phyloP scores from a whole-genome alignment of 2,329 filamentous ascomycete genomes.

The Ascocoryne sarcoides region DNA sequence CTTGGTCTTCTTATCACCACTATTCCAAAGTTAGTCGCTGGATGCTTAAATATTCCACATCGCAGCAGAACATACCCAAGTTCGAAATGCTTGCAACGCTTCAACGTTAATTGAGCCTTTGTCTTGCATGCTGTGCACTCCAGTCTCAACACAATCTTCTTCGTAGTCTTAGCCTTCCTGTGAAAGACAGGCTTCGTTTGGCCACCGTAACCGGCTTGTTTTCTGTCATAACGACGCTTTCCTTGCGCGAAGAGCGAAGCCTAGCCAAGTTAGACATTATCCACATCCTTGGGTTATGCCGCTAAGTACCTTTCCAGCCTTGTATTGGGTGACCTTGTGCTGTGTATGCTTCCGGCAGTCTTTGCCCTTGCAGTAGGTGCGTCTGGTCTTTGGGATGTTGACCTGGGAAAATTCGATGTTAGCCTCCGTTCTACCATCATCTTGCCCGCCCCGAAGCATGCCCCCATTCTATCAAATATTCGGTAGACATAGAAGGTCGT shows the following conservation, averaged over 20 bases:
- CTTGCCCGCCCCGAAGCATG: no score
- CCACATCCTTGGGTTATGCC: not conserved
- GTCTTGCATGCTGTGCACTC: constrained; percentile 98
- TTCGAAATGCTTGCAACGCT: constrained; percentile 99
- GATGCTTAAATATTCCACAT: not conserved
- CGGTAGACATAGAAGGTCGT: no score
- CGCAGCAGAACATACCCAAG: constrained; percentile 64
- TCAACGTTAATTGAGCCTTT: constrained; percentile 94
- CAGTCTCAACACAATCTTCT: constrained; percentile 98
- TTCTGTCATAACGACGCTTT: constrained; percentile 99
- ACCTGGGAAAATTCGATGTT: constrained; percentile 41
- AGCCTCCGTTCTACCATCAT: constrained; percentile 12
- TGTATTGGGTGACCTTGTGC: constrained; percentile 95
- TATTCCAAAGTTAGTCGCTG: constrained; percentile 41
- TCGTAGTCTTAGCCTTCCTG: constrained; percentile 99
- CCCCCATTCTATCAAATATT: no score
- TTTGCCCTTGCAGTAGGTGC: constrained; percentile 97
- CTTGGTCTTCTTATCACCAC: constrained; percentile 99
- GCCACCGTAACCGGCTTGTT: constrained; percentile 99
- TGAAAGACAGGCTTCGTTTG: constrained; percentile 99
- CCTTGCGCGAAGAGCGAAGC: constrained; percentile 94
- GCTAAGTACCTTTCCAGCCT: constrained; percentile 72
- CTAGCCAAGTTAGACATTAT: constrained; percentile 29
- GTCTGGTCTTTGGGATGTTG: constrained; percentile 97
- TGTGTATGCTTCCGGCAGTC: constrained; percentile 86